phyloP scores from a whole-genome alignment of 2,329 filamentous ascomycete species.

The Hortaea werneckii region DNA sequence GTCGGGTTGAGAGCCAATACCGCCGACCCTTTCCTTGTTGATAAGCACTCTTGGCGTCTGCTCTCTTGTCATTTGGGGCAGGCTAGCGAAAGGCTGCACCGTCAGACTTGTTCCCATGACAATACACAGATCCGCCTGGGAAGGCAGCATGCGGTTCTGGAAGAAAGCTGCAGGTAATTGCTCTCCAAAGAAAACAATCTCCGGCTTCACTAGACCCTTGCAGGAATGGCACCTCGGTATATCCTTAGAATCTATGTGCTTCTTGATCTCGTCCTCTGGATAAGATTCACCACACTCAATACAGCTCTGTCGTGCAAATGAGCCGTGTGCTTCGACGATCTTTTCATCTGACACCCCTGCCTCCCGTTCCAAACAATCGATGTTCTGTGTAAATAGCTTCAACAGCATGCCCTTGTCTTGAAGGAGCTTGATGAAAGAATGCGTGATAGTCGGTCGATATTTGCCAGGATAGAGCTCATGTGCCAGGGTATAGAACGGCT shows the following conservation, averaged over 20 bases:
- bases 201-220: constrained; percentile 75
- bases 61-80: constrained; percentile 56
- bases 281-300: constrained; percentile 73
- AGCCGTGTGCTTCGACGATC: constrained; percentile 91
- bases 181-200: constrained; percentile 92
- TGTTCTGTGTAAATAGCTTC: constrained; percentile 94
- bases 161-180: constrained; percentile 57
- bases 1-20: constrained; percentile 64
- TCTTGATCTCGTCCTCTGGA: constrained; percentile 63
- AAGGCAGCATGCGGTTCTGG: constrained; percentile 43
- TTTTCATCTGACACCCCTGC: constrained; percentile 72
- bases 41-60: constrained; percentile 69
- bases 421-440: constrained; percentile 78
- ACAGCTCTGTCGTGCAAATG: constrained; percentile 82
- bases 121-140: constrained; percentile 64
- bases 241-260: constrained; percentile 53
- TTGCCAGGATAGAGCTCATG: constrained; percentile 86
- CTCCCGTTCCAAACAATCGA: constrained; percentile 83
- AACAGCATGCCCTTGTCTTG: constrained; percentile 66
- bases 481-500: constrained; percentile 85
- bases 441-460: constrained; percentile 79
- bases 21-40: constrained; percentile 75
- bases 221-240: constrained; percentile 66
- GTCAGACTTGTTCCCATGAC: constrained; percentile 81
- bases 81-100: constrained; percentile 79